Evolutionary conservation across 2,329 filamentous ascomycete species (phyloP).

Genomic region (Cryphonectria nitschkei): DNA sequence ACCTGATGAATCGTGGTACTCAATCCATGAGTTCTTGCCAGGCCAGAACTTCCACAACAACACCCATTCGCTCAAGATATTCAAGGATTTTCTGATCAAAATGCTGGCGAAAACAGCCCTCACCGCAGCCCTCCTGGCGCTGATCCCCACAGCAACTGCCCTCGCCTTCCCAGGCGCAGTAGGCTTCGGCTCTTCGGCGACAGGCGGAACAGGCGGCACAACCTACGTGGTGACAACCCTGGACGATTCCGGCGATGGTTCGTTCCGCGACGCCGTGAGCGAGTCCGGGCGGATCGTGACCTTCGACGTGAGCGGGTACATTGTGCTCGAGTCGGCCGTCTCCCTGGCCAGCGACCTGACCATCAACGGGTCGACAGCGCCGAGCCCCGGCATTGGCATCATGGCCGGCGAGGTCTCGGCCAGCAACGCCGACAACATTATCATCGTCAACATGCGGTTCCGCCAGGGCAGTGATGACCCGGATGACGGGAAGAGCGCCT

Average conservation of each 20-base stretch:
- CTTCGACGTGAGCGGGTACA: slow-evolving; percentile 50
- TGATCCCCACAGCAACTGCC: slow-evolving; percentile 10
- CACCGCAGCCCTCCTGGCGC: slow-evolving; percentile 2
- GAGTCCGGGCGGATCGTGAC: slow-evolving; percentile 47
- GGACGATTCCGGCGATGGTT: slow-evolving; percentile 48
- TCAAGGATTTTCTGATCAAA: background rate
- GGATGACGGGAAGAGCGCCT: slow-evolving; percentile 46
- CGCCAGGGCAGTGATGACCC: slow-evolving; percentile 45
- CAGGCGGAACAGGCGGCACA: slow-evolving; percentile 47
- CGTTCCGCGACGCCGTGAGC: slow-evolving; percentile 52
- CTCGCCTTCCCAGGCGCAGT: slow-evolving; percentile 51
- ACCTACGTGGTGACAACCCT: slow-evolving; percentile 50
- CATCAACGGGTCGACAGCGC: slow-evolving; percentile 52
- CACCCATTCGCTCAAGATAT: background rate
- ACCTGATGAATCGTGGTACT: too few relatives aligned
- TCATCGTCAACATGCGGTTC: slow-evolving; percentile 49
- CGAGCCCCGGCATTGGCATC: slow-evolving; percentile 39
- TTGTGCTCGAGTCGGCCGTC: slow-evolving; percentile 46
- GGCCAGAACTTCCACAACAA: background rate
- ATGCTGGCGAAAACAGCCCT: slow-evolving; percentile 1
- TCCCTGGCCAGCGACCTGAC: slow-evolving; percentile 46
- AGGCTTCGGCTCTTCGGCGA: slow-evolving; percentile 50
- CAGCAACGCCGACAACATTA: slow-evolving; percentile 34
- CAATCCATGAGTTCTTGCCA: background rate
- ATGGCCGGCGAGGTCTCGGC: slow-evolving; percentile 36